phyloP scores from a whole-genome alignment of 495 filamentous ascomycete species.

The Clohesyomyces aquaticus region DNA sequence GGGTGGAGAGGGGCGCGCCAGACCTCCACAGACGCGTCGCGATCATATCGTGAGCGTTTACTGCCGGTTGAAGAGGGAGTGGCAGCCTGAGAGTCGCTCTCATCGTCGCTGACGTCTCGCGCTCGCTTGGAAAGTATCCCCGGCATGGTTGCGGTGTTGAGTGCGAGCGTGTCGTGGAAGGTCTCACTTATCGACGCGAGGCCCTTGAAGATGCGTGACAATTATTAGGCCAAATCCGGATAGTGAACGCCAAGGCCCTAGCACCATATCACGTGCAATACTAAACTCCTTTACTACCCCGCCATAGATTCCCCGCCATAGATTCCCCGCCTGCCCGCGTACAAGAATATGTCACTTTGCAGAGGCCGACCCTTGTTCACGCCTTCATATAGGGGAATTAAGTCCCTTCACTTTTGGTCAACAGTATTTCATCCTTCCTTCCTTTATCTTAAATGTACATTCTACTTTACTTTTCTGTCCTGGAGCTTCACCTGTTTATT shows the following conservation, averaged over 20 bases:
- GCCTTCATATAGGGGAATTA: too few relatives aligned
- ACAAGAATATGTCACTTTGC: too few relatives aligned
- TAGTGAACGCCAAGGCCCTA: not conserved
- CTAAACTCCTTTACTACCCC: not conserved
- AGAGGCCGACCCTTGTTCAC: too few relatives aligned
- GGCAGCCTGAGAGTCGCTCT: conserved; percentile 20
- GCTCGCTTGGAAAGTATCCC: not conserved
- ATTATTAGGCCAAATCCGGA: not conserved
- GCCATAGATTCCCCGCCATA: too few relatives aligned
- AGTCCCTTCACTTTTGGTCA: too few relatives aligned
- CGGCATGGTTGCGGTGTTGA: conserved; percentile 23
- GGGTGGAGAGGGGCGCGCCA: not conserved
- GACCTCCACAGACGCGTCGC: conserved; percentile 31
- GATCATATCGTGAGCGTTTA: conserved; percentile 40
- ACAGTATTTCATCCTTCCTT: not conserved
- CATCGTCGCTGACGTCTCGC: conserved; percentile 22
- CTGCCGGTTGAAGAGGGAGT: conserved; percentile 22
- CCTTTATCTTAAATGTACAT: conserved; percentile 2
- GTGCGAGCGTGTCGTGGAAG: not conserved
- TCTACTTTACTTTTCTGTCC: conserved; percentile 4
- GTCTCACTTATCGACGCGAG: not conserved
- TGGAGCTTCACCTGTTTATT: conserved; percentile 33
- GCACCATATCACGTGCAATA: not conserved
- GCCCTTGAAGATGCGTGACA: not conserved
- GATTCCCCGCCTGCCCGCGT: too few relatives aligned